Evolutionary conservation across 805 yeast genomes (phyloP), one percentile per base, ranked within the genome.

Genomic region (Spathaspora boniae): DNA sequence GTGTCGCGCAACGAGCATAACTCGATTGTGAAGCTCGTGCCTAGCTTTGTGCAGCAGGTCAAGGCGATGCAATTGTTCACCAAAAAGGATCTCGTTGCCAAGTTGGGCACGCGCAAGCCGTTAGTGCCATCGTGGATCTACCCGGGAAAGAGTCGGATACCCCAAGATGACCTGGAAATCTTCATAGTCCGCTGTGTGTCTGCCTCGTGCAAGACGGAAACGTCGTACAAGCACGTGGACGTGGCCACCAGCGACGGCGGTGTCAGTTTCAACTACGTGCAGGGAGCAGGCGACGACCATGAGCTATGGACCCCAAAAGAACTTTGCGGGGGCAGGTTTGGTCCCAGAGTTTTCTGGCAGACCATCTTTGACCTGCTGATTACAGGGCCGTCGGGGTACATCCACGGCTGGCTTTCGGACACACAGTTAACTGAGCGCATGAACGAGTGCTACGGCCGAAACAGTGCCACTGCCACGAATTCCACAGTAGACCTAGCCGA

Each of bases 241-340:
- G 18, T 26, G 12, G 20, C 35, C 8, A 35, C 40, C 8, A 41
- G 34, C 5, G 37, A 38, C 8, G 27, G 30, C 5, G 24, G 31
- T 3, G 19, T 37, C 15, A 25, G 31, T 3, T 20, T 37, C 15
- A 45, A 53, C 16, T 88, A 88, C 51, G 84, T 87, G 1, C 96
- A 87, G 56, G 97, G 97, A 1, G 93, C 96, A 0, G 96, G 93
- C 0, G 97, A 88, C 56, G 96, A 89, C 49, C 95, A 88, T 53
- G 97, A 88, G 49, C 62, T 81, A 8, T 88, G 96, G 97, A 60
- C 61, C 0, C 52, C 66, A 1, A 42, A 42, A 23, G 56, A 53
- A 4, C 31, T n/a, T n/a, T 60, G 65, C 24, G 73, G 82, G 0
- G 64, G 72, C 4, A 61, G 68, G 0, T 54, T 86, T 20, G 70